Evolutionary conservation across 2,329 filamentous ascomycete genomes (phyloP).

Genomic region (Xylaria sp.): DNA sequence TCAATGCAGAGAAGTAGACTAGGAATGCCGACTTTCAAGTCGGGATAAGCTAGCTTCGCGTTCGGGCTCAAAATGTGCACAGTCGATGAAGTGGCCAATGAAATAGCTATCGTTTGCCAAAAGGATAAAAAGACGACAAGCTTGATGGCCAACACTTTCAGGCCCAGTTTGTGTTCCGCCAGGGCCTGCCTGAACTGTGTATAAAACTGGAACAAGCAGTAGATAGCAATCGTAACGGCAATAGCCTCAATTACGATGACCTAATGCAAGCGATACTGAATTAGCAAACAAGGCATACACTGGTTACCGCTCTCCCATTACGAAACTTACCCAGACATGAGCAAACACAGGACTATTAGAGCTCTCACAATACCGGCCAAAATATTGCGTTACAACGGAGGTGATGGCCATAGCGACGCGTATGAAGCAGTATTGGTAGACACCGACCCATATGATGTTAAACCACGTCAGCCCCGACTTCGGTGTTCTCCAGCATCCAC

Average conservation of each 20-base stretch:
- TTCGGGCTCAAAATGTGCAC: conserved; percentile 72
- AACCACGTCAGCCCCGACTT: conserved; percentile 89
- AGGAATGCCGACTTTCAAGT: conserved; percentile 84
- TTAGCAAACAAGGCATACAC: not conserved
- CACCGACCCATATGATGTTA: conserved; percentile 83
- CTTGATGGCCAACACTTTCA: conserved; percentile 89
- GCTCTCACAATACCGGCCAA: conserved; percentile 78
- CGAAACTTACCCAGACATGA: conserved; percentile 78
- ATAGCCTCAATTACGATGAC: conserved; percentile 74
- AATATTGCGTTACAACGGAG: conserved; percentile 77
- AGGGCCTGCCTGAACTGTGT: conserved; percentile 77
- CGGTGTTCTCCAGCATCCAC: conserved; percentile 78
- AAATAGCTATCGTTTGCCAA: conserved; percentile 75
- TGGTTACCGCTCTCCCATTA: not conserved
- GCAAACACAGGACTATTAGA: conserved; percentile 81
- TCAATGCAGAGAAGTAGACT: conserved; percentile 82
- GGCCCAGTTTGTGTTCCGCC: conserved; percentile 74
- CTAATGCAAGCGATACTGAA: conserved; percentile 50
- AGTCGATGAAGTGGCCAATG: conserved; percentile 62
- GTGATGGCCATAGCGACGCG: conserved; percentile 82
- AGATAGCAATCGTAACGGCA: conserved; percentile 86
- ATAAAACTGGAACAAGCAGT: conserved; percentile 89
- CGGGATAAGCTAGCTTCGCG: conserved; percentile 72
- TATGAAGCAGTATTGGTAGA: conserved; percentile 89
- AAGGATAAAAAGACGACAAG: conserved; percentile 92